Conservation (phyloP, 2,329 filamentous ascomycete genomes). For the Botryotinia narcissicola region DNA sequence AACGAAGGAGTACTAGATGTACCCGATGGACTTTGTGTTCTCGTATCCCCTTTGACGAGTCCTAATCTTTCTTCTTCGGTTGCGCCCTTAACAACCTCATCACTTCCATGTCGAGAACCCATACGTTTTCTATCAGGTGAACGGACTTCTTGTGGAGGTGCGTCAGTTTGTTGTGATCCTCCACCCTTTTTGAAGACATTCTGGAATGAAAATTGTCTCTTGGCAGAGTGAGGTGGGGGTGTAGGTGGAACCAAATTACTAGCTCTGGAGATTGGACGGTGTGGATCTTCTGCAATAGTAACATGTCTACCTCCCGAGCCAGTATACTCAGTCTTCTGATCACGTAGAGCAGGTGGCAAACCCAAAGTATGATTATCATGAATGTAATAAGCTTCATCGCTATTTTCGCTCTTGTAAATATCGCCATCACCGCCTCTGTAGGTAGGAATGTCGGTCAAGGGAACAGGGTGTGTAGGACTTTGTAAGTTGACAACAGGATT, state of each 20-base stretch:
- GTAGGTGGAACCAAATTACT: conserved; percentile 45
- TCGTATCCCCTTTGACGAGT: conserved; percentile 72
- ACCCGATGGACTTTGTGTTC: conserved; percentile 22
- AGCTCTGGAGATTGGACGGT: conserved; percentile 23
- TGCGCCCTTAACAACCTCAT: conserved; percentile 47
- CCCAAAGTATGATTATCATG: conserved; percentile 48
- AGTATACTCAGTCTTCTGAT: conserved; percentile 49
- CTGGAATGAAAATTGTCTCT: conserved; percentile 88
- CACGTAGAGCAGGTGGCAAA: conserved; percentile 42
- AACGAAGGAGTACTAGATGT: conserved; percentile 25
- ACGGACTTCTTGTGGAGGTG: conserved; percentile 31
- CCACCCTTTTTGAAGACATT: conserved; percentile 61
- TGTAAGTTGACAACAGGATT: conserved; percentile 42
- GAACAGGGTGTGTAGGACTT: conserved; percentile 60
- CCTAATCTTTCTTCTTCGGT: conserved; percentile 83
- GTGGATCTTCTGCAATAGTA: conserved; percentile 44
- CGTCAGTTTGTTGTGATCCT: conserved; percentile 23
- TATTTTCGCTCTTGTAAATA: conserved; percentile 7
- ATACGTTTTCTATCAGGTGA: conserved; percentile 40
- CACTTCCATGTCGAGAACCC: conserved; percentile 44
- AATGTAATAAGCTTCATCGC: conserved; percentile 45
- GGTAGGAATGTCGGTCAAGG: conserved; percentile 55
- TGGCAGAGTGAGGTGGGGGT: conserved; percentile 60
- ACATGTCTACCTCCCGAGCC: conserved; percentile 49
- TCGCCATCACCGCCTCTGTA: conserved; percentile 44